These are phyloP conservation scores for Articulospora tetracladia DNA, from an alignment of 495 filamentous ascomycete species.

Conservation along the genomic window DNA sequence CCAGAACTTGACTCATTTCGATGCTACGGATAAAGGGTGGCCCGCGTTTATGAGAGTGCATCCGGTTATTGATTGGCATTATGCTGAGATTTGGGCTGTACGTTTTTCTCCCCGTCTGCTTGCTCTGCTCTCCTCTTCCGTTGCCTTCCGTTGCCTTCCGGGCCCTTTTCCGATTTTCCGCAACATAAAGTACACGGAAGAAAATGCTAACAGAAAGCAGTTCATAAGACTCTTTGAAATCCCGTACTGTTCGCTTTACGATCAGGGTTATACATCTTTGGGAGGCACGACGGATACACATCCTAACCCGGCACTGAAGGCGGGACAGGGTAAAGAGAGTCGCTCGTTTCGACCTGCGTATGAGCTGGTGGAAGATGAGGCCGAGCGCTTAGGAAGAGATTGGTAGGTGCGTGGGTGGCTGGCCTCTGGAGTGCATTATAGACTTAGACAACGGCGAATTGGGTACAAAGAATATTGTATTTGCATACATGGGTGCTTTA, in stretches of 20 bases:
- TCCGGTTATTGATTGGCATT: conserved; percentile 97
- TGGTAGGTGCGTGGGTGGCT: conserved; percentile 19
- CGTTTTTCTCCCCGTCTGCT: not conserved
- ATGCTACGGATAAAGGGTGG: conserved; percentile 86
- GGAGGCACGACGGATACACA: conserved; percentile 88
- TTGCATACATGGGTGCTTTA: not conserved
- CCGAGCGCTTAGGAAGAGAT: conserved; percentile 82
- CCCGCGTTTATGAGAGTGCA: conserved; percentile 89
- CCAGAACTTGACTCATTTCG: conserved; percentile 69
- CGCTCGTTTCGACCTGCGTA: conserved; percentile 73
- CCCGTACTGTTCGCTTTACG: conserved; percentile 81
- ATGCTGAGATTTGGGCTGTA: conserved; percentile 88
- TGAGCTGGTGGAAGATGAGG: conserved; percentile 76
- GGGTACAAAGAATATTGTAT: not conserved
- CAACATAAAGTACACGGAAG: not conserved
- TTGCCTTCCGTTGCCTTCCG: no score
- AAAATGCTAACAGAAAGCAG: conserved; percentile 37
- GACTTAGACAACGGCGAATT: not conserved
- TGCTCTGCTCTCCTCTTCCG: not conserved
- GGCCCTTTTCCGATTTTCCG: not conserved
- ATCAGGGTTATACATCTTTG: conserved; percentile 74
- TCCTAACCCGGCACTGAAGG: conserved; percentile 74
- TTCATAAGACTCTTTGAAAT: conserved; percentile 79
- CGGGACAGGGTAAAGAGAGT: conserved; percentile 29
- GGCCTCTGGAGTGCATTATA: not conserved